Evolutionary conservation across 108 stramenopile genomes (phyloP).

Genomic region (Nannochloropsis oceanica): DNA sequence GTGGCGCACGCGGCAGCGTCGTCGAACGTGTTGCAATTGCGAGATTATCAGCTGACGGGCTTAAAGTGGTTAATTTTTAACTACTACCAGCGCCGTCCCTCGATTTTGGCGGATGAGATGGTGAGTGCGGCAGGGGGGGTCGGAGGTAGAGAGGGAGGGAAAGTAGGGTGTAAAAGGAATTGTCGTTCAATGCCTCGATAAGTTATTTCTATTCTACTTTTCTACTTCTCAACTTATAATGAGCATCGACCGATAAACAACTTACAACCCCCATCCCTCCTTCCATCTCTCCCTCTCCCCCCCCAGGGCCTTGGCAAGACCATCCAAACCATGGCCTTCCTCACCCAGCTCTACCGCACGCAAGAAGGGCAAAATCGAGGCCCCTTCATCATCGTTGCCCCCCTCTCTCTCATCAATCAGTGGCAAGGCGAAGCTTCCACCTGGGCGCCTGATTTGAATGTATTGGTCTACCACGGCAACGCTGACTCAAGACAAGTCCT

Average conservation of each 20-base stretch:
- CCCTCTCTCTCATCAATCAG: slow-evolving; percentile 76
- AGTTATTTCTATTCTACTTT: too few relatives aligned
- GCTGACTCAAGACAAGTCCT: slow-evolving; percentile 67
- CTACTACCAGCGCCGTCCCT: slow-evolving; percentile 68
- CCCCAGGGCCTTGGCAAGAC: slow-evolving; percentile 64
- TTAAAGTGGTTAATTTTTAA: slow-evolving; percentile 88
- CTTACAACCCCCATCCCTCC: not conserved
- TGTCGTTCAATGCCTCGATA: too few relatives aligned
- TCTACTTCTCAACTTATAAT: not conserved
- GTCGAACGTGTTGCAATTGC: slow-evolving; percentile 37
- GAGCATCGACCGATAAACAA: not conserved
- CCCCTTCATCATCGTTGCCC: slow-evolving; percentile 87
- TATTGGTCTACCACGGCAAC: slow-evolving; percentile 79
- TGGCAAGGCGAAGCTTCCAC: slow-evolving; percentile 71
- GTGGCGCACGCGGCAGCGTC: not conserved
- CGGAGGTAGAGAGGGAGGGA: too few relatives aligned
- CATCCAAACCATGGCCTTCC: slow-evolving; percentile 84
- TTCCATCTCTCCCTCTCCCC: not conserved
- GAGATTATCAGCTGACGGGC: slow-evolving; percentile 88
- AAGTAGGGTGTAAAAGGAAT: too few relatives aligned
- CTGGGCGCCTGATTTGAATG: slow-evolving; percentile 88
- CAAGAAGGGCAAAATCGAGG: slow-evolving; percentile 39
- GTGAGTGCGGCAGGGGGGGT: slow-evolving; percentile 34
- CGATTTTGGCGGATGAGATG: slow-evolving; percentile 93
- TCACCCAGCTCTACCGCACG: slow-evolving; percentile 40